These are phyloP conservation scores for Somion occarium DNA, from an alignment of 1,284 basidiomycete species.

Conservation along the genomic window DNA sequence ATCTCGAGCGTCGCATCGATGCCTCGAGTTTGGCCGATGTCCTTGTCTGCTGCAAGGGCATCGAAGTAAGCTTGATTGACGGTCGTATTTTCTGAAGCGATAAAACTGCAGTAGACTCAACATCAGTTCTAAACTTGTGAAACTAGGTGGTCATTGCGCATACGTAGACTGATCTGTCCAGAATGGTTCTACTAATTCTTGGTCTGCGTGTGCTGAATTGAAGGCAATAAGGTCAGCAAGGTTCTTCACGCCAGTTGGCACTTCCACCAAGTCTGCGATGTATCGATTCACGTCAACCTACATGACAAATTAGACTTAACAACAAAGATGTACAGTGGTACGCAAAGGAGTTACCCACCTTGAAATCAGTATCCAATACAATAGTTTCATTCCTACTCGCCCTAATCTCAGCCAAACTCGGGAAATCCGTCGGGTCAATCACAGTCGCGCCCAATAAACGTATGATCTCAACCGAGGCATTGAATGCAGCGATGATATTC, in stretches of 20 bases:
- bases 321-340: not conserved
- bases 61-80: constrained; percentile 34
- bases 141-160: constrained; percentile 9
- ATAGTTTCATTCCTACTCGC: constrained; percentile 27
- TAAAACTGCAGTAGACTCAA: constrained; percentile 25
- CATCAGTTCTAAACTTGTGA: not conserved
- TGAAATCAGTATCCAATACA: constrained; percentile 37
- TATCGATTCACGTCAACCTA: constrained; percentile 33
- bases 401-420: constrained; percentile 30
- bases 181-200: constrained; percentile 36
- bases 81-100: constrained; percentile 32
- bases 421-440: constrained; percentile 38
- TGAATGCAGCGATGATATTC: constrained; percentile 29
- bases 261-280: constrained; percentile 27
- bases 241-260: constrained; percentile 32
- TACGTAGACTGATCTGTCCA: constrained; percentile 37
- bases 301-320: not conserved
- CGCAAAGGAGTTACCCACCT: constrained; percentile 25
- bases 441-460: constrained; percentile 35
- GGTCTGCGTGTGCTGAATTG: constrained; percentile 35
- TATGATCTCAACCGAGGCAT: constrained; percentile 34
- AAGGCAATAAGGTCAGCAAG: constrained; percentile 40
- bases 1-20: constrained; percentile 41
- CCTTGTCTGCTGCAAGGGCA: constrained; percentile 31
- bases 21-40: constrained; percentile 35